Percentiles rank a stretch among this genome's conserved stretches.
Evolutionary conservation across 2,329 filamentous ascomycete species (phyloP).

Genomic region (Endoconidiophora polonica): DNA sequence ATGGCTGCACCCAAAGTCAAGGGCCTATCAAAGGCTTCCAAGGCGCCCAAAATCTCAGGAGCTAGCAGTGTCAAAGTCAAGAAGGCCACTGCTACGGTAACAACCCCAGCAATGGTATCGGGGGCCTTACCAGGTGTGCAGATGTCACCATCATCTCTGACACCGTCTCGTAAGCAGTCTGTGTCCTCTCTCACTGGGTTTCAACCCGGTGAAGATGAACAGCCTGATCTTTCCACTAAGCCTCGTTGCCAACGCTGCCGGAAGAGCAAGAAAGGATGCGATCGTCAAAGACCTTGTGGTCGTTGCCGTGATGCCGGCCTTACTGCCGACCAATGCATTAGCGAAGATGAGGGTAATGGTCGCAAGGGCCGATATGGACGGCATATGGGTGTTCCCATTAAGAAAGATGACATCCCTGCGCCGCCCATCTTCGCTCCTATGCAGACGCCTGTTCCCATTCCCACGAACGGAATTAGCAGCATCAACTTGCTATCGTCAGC

Average conservation of each 20-base stretch:
- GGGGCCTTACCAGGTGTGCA: constrained; percentile 17
- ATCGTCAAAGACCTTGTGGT: constrained; percentile 86
- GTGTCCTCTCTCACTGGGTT: constrained; percentile 39
- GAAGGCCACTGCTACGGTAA: constrained; percentile 25
- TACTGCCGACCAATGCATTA: constrained; percentile 82
- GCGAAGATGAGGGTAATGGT: constrained; percentile 93
- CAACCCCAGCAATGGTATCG: constrained; percentile 19
- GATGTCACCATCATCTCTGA: constrained; percentile 50
- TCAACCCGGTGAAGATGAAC: constrained; percentile 58
- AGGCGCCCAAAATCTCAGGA: constrained; percentile 29
- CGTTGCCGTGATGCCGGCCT: constrained; percentile 94
- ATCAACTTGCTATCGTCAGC: constrained; percentile 26
- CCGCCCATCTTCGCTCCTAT: constrained; percentile 19
- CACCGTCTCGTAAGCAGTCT: constrained; percentile 61
- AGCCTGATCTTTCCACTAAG: constrained; percentile 86
- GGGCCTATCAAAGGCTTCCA: constrained; percentile 27
- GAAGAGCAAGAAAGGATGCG: constrained; percentile 99
- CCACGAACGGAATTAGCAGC: constrained; percentile 7
- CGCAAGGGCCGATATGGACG: constrained; percentile 81
- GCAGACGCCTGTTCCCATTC: constrained; percentile 11
- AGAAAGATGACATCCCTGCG: constrained; percentile 34
- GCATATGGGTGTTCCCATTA: constrained; percentile 51
- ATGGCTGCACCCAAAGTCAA: constrained; percentile 21
- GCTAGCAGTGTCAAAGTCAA: constrained; percentile 23
- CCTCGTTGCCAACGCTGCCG: constrained; percentile 95